phyloP scores from a whole-genome alignment of 2,329 filamentous ascomycete species.

The Trichoderma atrobrunneum region DNA sequence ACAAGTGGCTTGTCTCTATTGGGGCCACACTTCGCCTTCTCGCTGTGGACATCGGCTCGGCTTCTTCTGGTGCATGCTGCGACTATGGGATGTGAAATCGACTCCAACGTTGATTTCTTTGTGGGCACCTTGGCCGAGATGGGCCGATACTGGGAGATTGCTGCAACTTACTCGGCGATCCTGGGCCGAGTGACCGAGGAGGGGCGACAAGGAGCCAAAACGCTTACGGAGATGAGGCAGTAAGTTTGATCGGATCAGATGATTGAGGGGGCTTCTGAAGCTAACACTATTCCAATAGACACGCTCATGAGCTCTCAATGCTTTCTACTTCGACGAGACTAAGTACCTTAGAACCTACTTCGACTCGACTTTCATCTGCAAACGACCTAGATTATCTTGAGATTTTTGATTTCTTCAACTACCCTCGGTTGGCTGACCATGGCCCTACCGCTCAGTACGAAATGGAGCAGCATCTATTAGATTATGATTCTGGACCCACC shows the following conservation, averaged over 20 bases:
- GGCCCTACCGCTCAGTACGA: background rate
- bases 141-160: background rate
- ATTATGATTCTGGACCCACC: background rate
- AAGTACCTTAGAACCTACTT: background rate
- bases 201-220: background rate
- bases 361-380: background rate
- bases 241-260: background rate
- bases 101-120: background rate
- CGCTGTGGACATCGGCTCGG: background rate
- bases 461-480: background rate
- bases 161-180: background rate
- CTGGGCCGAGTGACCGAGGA: background rate
- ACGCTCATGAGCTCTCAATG: background rate
- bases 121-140: background rate
- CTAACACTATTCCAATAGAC: background rate
- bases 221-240: background rate
- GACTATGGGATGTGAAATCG: background rate
- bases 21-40: background rate
- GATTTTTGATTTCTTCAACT: background rate
- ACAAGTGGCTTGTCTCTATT: background rate
- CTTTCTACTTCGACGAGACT: background rate
- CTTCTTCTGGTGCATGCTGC: background rate
- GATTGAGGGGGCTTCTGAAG: background rate
- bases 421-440: background rate
- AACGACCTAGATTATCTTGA: background rate